Base-by-base conservation (phyloP, 345 rosid genomes). In the Lumnitzera racemosa region DNA sequence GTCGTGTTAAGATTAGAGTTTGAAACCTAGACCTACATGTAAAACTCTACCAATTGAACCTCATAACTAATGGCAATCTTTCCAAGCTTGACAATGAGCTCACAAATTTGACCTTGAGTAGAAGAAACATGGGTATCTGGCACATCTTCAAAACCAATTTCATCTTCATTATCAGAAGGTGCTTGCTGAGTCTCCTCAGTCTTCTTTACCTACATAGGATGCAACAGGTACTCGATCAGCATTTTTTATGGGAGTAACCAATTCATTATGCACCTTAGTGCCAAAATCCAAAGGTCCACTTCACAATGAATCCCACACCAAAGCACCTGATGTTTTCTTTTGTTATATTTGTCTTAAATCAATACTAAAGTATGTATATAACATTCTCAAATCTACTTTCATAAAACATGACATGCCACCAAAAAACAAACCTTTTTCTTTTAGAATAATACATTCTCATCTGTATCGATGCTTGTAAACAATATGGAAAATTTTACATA, bases 121-220 rank as follows among this genome's bases (percentile, higher is more conserved):
- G 31, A 29, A 57, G 58, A 68, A 70, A 67, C 61, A 64, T 68
- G 73, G 63, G 64, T 67, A 17, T 83, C 88, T 10, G 65, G 55
- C 66, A 68, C 67, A 61, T 78, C 85, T 29, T 57, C 71, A 67
- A 69, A 53, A 67, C 74, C 86, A 69, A 72, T 61, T 61, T 68
- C 59, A 59, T 66, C 75, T 2, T 65, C 76, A 36, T 43, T 53
- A 53, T 57, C 61, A 63, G 75, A 62, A 72, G 63, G 66, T 20
- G 14, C 56, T 46, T 78, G 73, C 53, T 80, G 64, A 49, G 79
- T 72, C 61, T 81, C 84, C 70, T 86, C 87, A 31, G 58, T 75
- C 66, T 80, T 83, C 70, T 79, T 94, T 60, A 82, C 90, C 99
- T 94, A 74, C 55, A 59, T 6, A 64, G 48, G 61, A 17, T 46